Evolutionary conservation across 768 basidiomycete species (phyloP).

Genomic region (Trametes gibbosa): DNA sequence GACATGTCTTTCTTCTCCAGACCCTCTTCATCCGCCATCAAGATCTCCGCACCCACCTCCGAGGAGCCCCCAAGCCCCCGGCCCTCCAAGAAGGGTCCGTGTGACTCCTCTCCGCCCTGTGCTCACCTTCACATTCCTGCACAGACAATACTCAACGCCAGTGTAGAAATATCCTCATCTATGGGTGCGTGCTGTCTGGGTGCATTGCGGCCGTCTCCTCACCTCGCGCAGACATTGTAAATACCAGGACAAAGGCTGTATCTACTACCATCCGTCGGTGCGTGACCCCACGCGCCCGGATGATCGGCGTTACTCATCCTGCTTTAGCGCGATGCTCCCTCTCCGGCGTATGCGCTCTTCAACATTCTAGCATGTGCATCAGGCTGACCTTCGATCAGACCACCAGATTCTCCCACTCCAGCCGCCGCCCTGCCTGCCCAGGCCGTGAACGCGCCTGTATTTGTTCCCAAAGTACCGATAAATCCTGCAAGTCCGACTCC

Average conservation of each 20-base stretch:
- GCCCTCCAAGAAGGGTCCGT: slow-evolving; percentile 43
- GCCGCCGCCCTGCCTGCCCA: slow-evolving; percentile 48
- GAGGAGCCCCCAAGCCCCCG: slow-evolving; percentile 40
- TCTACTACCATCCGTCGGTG: slow-evolving; percentile 78
- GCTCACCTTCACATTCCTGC: slow-evolving; percentile 12
- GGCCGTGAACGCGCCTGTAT: slow-evolving; percentile 81
- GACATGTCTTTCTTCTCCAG: slow-evolving; percentile 70
- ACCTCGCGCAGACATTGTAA: slow-evolving; percentile 63
- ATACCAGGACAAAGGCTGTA: slow-evolving; percentile 83
- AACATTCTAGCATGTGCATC: neutral
- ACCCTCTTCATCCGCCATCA: slow-evolving; percentile 62
- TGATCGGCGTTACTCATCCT: slow-evolving; percentile 4
- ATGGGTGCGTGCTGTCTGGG: slow-evolving; percentile 55
- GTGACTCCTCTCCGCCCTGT: slow-evolving; percentile 1
- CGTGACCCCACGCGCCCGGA: slow-evolving; percentile 12
- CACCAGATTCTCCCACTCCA: slow-evolving; percentile 45
- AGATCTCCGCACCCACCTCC: slow-evolving; percentile 63
- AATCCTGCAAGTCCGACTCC: slow-evolving; percentile 18
- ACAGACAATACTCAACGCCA: slow-evolving; percentile 72
- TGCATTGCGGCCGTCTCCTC: neutral
- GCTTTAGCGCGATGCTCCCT: slow-evolving; percentile 23
- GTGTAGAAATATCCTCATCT: slow-evolving; percentile 89
- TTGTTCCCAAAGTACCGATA: slow-evolving; percentile 59
- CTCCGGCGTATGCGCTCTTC: slow-evolving; percentile 28
- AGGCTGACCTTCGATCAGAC: slow-evolving; percentile 30